Base-by-base conservation (phyloP, 2,329 filamentous ascomycete genomes). In the Alternaria longipes region DNA sequence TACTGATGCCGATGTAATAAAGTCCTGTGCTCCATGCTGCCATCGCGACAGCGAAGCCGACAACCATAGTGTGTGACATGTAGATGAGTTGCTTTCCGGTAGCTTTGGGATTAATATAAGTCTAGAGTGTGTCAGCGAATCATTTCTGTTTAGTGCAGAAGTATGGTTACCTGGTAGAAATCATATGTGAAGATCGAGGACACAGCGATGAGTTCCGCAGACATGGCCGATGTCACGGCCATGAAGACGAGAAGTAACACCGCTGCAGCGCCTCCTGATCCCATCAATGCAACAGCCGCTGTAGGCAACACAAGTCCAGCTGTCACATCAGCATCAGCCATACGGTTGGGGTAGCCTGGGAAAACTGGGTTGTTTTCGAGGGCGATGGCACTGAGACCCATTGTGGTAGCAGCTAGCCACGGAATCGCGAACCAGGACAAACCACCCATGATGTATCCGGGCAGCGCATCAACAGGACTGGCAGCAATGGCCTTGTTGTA, bases 401-500 rank as follows among this genome's bases (percentile, higher is more conserved):
- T 91, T 1, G 93, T 97, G 0, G 92, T 97, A 1, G 93, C 93
- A 3, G 89, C 91, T 9, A 97, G 84, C 91, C 92, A 97, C 0
- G 94, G 94, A 54, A 97, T 96, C 1, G 93, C 93, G 69, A 97
- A 97, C 93, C 93, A 97, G 51, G 87, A 89, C 1, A 97, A 84
- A 22, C 94, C 93, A 5, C 93, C 93, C 63, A 94, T 86, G 56
- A 97, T 90, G 74, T 97, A 97, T 18, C 93, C 93, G 0, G 93
- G 93, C 3, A 97, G 86, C 0, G 93, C 94, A 62, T 94, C 89
- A 0, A 94, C 90, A 1, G 93, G 93, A 22, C 89, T 90, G 0
- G 94, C 93, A 7, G 94, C 92, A 70, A 97, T 97, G 32, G 93
- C 93, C 79, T 97, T 97, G 84, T 97, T 96, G 81, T 93, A 97